A percentile compares a stretch with the other conserved stretches of the same genome.
These are phyloP conservation scores for Sideroxylon spinosum DNA, from an alignment of 179 eudicot species.

Conservation along the genomic window DNA sequence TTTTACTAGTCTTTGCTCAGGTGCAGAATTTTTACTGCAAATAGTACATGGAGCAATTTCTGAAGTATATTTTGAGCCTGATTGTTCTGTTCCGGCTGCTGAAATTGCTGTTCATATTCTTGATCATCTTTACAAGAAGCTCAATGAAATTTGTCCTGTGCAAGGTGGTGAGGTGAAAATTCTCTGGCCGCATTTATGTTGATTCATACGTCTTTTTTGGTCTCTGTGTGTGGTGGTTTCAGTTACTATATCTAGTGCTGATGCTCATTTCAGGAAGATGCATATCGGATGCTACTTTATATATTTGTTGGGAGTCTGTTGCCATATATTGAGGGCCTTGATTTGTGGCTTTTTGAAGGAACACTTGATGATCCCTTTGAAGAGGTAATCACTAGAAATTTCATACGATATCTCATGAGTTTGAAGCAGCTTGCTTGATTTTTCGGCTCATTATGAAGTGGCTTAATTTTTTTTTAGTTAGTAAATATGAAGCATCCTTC, in stretches of 20 bases:
- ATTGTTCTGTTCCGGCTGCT: constrained; percentile 61
- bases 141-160: constrained; percentile 73
- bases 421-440: neutral
- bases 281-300: constrained; percentile 74
- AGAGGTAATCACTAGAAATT: constrained; percentile 62
- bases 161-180: constrained; percentile 76
- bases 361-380: constrained; percentile 88
- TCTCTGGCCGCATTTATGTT: constrained; percentile 5
- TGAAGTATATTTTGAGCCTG: constrained; percentile 40
- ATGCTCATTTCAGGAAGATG: constrained; percentile 74
- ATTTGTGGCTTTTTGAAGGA: constrained; percentile 96
- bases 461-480: neutral
- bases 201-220: neutral
- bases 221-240: neutral
- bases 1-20: constrained; percentile 77
- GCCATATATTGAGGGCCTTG: constrained; percentile 80
- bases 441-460: neutral
- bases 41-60: constrained; percentile 75
- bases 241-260: constrained; percentile 4
- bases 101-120: constrained; percentile 78
- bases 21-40: constrained; percentile 80
- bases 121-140: constrained; percentile 70
- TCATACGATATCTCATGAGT: neutral
- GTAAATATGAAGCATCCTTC: neutral
- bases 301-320: constrained; percentile 72